phyloP scores from a whole-genome alignment of 225 moss, liverwort and hornwort species.

The Bryum argenteum region DNA sequence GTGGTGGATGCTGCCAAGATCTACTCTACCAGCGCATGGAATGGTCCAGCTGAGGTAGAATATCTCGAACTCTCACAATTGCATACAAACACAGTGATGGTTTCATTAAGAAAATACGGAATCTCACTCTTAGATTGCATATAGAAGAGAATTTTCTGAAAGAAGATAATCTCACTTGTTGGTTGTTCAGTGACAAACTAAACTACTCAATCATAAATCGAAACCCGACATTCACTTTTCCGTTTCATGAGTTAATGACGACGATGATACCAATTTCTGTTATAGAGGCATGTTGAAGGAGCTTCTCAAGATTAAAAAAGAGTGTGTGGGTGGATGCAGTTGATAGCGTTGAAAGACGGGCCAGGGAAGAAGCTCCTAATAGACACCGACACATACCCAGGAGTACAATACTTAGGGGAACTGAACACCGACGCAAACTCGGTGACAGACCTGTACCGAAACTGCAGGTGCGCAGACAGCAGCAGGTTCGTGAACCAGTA shows the following conservation, averaged over 20 bases:
- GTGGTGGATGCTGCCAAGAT: constrained; percentile 77
- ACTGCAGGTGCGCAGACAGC: neutral
- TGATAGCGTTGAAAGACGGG: constrained; percentile 80
- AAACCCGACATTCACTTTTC: too few relatives aligned
- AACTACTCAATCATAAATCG: too few relatives aligned
- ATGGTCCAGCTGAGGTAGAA: constrained; percentile 75
- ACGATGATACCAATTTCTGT: too few relatives aligned
- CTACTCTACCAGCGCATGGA: constrained; percentile 77
- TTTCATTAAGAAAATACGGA: neutral
- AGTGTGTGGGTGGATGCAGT: constrained; percentile 41
- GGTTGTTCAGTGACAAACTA: too few relatives aligned
- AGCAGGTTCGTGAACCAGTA: constrained; percentile 37
- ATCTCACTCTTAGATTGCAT: too few relatives aligned
- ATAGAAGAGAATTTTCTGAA: too few relatives aligned
- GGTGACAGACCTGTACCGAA: constrained; percentile 60
- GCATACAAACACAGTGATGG: neutral
- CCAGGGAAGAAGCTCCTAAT: constrained; percentile 65
- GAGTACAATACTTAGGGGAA: constrained; percentile 43
- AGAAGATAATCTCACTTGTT: neutral
- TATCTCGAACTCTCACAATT: too few relatives aligned
- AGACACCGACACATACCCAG: constrained; percentile 61
- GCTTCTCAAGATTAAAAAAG: too few relatives aligned
- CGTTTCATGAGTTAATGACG: too few relatives aligned
- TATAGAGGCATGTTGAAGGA: too few relatives aligned
- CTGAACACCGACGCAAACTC: constrained; percentile 61